phyloP scores from a whole-genome alignment of 2,329 filamentous ascomycete genomes.

The Aciculosporium take region DNA sequence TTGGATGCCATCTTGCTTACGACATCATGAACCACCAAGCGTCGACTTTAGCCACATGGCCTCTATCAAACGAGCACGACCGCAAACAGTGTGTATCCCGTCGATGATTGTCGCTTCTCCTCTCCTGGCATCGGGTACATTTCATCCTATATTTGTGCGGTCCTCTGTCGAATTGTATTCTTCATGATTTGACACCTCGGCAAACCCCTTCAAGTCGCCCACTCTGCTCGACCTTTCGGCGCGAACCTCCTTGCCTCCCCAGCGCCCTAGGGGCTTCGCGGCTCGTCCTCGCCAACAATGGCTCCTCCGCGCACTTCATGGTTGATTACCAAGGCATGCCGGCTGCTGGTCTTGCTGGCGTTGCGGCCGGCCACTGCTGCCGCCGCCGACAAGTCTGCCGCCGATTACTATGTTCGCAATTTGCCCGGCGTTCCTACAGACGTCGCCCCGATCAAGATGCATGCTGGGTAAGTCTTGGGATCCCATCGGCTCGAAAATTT shows the following conservation, averaged over 20 bases:
- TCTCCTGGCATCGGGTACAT: neutral
- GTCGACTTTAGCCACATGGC: constrained; percentile 9
- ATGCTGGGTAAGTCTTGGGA: constrained; percentile 63
- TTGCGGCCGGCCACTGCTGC: constrained; percentile 26
- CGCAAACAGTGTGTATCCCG: neutral
- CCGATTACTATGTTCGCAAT: constrained; percentile 78
- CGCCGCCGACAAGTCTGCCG: constrained; percentile 24
- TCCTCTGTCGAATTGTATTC: neutral
- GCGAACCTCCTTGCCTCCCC: neutral
- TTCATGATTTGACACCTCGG: neutral
- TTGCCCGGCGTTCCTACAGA: constrained; percentile 70
- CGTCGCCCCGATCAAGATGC: constrained; percentile 76
- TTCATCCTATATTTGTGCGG: neutral
- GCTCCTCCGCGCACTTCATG: constrained; percentile 1
- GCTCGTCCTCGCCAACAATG: constrained; percentile 2
- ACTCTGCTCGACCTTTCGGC: neutral
- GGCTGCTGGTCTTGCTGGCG: constrained; percentile 21
- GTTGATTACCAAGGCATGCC: constrained; percentile 4
- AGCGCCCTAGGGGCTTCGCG: neutral
- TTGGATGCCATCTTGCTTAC: constrained; percentile 1
- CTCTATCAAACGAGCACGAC: constrained; percentile 1
- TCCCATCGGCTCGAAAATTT: too few species aligned
- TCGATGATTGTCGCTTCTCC: neutral
- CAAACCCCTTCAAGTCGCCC: neutral
- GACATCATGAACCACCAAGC: neutral